Base-by-base conservation (phyloP, 441 rosid species). In the Dalechampia spathulata region DNA sequence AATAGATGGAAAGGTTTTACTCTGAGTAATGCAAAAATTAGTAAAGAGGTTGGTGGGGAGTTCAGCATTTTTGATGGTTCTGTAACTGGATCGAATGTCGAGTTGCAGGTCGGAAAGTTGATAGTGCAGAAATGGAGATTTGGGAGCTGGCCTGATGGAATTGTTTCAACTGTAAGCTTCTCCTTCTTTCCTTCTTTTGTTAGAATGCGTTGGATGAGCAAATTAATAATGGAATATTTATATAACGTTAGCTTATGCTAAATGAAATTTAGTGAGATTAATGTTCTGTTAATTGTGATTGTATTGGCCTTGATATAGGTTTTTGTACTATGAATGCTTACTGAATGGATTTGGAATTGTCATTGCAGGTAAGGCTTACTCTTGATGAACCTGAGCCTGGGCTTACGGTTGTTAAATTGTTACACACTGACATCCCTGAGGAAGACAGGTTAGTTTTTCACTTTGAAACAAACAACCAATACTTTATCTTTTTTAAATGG, bases 101-200 rank as follows among this genome's bases (percentile, higher is more conserved):
- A 76, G 68, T 65, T 86, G 57, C 78, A 72, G 58, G 94, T 81
- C 19, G 95, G 96, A 41, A 88, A 88, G 63, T 57, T 88, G 82
- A 88, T 91, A 64, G 83, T 86, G 45, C 98, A 91, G 75, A 80
- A 75, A 27, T 91, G 98, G 98, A 75, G 97, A 59, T 88, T 92
- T 15, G 97, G 96, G 23, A 92, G 85, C 69, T 92, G 98, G 98
- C 88, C 96, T 45, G 98, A 92, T 65, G 96, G 94, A 50, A 47
- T 80, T 65, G 77, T 78, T 57, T 92, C 97, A 1, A 83, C 86
- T 32, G 98, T 92, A 59, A 54, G 82, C 49, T 6, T 6, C 57
- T 41, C 0, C 19, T 41, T n/a, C 13, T 12, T 37, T 23, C 16
- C 15, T 6, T 22, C 21, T 17, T 26, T 46, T 30, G 34, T 30